Evolutionary conservation across 768 basidiomycete species (phyloP).

Genomic region (Amanita exitialis): DNA sequence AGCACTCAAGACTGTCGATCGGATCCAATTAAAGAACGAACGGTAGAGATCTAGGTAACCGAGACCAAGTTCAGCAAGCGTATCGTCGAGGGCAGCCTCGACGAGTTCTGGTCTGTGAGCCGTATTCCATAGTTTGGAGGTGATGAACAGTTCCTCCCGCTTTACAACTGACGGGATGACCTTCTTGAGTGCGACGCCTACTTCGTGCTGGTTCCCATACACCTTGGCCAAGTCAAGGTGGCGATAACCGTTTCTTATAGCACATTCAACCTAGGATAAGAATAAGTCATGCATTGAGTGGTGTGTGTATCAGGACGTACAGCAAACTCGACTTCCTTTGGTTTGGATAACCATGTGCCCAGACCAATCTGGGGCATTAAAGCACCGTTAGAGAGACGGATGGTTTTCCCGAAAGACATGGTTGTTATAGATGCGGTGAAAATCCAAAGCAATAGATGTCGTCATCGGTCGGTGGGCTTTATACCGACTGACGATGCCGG

Average conservation of each 20-base stretch:
- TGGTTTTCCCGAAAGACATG: slow-evolving; percentile 33
- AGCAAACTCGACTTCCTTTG: slow-evolving; percentile 65
- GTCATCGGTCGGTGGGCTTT: slow-evolving; percentile 7
- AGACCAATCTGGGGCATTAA: slow-evolving; percentile 70
- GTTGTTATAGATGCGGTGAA: background rate
- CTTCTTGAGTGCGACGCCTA: slow-evolving; percentile 65
- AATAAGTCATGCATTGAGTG: background rate
- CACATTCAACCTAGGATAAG: slow-evolving; percentile 52
- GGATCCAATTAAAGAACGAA: slow-evolving; percentile 13
- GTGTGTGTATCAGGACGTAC: slow-evolving; percentile 25
- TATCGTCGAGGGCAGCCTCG: slow-evolving; percentile 68
- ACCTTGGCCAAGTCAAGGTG: slow-evolving; percentile 81
- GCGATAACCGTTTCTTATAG: slow-evolving; percentile 67
- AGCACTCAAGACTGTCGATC: background rate
- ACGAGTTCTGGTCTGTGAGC: slow-evolving; percentile 57
- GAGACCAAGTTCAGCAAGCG: slow-evolving; percentile 64
- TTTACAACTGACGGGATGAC: slow-evolving; percentile 69
- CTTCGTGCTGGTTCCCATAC: slow-evolving; percentile 73
- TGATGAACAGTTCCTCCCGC: slow-evolving; percentile 75
- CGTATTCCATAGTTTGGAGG: slow-evolving; percentile 78
- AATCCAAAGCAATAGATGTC: background rate
- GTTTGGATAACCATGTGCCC: slow-evolving; percentile 74
- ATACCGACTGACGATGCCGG: background rate
- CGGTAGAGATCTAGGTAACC: slow-evolving; percentile 79
- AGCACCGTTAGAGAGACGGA: slow-evolving; percentile 35